Percentiles rank a stretch among this genome's conserved stretches.
Evolutionary conservation across 805 yeast genomes (phyloP).

Genomic region (Myxozyma melibiosi): DNA sequence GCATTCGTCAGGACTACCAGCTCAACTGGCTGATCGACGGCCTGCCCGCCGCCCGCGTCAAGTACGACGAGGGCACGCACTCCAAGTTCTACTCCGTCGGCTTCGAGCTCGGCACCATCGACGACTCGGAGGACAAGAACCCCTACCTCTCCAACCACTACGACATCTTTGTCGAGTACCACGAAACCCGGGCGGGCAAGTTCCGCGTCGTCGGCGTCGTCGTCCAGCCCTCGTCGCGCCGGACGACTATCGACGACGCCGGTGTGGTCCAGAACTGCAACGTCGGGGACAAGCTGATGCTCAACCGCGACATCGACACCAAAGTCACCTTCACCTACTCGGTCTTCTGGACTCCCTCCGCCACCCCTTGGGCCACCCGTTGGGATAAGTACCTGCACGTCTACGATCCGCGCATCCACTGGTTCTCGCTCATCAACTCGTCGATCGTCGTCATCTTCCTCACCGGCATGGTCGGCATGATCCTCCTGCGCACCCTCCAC

Average conservation of each 20-base stretch:
- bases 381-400: conserved; percentile 97
- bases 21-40: conserved; percentile 96
- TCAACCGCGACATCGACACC: conserved; percentile 52
- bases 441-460: conserved; percentile 77
- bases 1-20: conserved; percentile 78
- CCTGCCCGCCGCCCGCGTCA: conserved; percentile 77
- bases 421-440: conserved; percentile 91
- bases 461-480: conserved; percentile 75
- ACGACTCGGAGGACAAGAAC: conserved; percentile 51
- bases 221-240: conserved; percentile 68
- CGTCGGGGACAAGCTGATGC: conserved; percentile 33
- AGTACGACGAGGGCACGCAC: conserved; percentile 58
- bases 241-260: conserved; percentile 45
- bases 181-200: conserved; percentile 63
- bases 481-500: conserved; percentile 74
- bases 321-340: conserved; percentile 82
- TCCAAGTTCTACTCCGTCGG: conserved; percentile 75
- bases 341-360: conserved; percentile 67
- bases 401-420: conserved; percentile 89
- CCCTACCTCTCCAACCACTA: conserved; percentile 80
- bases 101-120: conserved; percentile 74
- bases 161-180: conserved; percentile 79
- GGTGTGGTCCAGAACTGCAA: conserved; percentile 38
- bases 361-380: conserved; percentile 93
- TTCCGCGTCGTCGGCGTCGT: conserved; percentile 90